Conservation (phyloP, 169 alveolate genomes). For the Plasmodium inui region DNA sequence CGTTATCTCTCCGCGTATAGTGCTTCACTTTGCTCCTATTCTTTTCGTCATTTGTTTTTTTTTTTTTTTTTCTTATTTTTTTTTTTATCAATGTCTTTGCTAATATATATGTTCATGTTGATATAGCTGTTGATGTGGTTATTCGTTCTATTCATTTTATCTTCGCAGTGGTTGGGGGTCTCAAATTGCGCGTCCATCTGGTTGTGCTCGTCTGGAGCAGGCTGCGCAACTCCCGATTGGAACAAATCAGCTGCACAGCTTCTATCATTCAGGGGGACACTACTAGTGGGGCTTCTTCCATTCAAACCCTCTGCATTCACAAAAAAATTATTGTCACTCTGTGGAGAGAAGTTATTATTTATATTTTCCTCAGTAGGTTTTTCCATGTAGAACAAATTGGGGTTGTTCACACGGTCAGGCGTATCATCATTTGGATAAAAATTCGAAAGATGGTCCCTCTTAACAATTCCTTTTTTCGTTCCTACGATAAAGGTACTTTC, state of each 20-base stretch:
- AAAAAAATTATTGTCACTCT: neutral
- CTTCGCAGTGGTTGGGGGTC: neutral
- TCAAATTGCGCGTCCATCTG: neutral
- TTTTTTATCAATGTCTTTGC: conserved; percentile 14
- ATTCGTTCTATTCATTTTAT: neutral
- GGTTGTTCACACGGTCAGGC: neutral
- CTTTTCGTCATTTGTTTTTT: neutral
- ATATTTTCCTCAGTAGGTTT: neutral
- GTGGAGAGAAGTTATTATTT: neutral
- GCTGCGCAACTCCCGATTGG: neutral
- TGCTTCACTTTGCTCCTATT: neutral
- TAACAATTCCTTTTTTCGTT: neutral
- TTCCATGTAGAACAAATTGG: neutral
- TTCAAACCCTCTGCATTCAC: neutral
- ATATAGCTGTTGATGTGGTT: neutral
- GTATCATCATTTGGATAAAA: conserved; percentile 2
- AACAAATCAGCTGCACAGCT: neutral
- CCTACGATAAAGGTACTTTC: neutral
- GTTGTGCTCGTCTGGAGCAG: neutral
- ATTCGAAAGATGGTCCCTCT: neutral
- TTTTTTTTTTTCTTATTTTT: conserved; percentile 39
- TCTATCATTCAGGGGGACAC: neutral
- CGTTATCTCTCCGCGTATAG: neutral
- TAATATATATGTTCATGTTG: neutral
- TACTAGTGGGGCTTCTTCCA: neutral